phyloP scores from a whole-genome alignment of 345 rosid genomes.

The Eutrema yunnanense region DNA sequence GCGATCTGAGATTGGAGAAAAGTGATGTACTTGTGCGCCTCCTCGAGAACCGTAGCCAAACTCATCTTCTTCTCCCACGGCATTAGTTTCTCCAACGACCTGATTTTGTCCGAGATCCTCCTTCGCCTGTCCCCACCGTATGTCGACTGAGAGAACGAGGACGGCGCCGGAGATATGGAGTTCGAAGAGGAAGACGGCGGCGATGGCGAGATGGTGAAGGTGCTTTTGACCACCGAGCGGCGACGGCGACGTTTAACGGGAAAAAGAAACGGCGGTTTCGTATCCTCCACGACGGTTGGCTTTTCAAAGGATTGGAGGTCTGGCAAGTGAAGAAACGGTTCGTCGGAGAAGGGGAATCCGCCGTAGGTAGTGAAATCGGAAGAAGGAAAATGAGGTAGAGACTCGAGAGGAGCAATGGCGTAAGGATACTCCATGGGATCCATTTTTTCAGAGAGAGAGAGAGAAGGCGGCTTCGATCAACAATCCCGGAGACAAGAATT shows the following conservation, averaged over 20 bases:
- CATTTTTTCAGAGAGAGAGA: conserved; percentile 1
- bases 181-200: not conserved
- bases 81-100: conserved; percentile 51
- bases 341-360: not conserved
- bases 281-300: not conserved
- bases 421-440: conserved; percentile 15
- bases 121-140: conserved; percentile 10
- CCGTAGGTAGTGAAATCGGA: conserved; percentile 17
- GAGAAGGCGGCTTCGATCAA: conserved; percentile 27
- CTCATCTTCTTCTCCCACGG: conserved; percentile 57
- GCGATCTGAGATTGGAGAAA: conserved; percentile 55
- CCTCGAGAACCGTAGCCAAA: conserved; percentile 41
- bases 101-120: conserved; percentile 44
- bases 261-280: not conserved
- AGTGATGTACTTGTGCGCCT: conserved; percentile 51
- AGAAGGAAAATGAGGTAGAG: conserved; percentile 25
- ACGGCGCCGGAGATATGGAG: not conserved
- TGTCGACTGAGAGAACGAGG: not conserved
- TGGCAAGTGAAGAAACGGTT: conserved; percentile 23
- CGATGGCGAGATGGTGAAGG: not conserved
- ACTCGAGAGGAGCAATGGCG: not conserved
- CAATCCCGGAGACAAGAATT: not conserved
- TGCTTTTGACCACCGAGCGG: not conserved
- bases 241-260: not conserved
- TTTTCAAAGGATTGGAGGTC: conserved; percentile 17